Evolutionary conservation across 2,329 filamentous ascomycete genomes (phyloP), one percentile per base, ranked within the genome.

Genomic region (Rhexocercosporidium sp.): DNA sequence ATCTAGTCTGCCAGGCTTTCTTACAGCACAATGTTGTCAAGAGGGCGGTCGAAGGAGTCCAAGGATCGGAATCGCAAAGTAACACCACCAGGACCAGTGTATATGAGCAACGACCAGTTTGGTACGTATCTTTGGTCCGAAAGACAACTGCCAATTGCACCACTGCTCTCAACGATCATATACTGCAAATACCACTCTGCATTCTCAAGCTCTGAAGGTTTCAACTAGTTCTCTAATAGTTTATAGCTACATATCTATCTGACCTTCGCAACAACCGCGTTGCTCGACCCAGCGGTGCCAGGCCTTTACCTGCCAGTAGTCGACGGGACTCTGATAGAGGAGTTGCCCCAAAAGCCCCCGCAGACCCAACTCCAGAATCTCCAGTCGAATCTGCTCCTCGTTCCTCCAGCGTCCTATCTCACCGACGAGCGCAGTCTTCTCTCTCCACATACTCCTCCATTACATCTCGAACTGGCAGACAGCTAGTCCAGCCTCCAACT

Each of bases 251-350:
- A 68, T 94, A 93, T 78, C 85, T 94, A 41, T 84, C 89, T 72
- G 87, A 90, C 72, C 85, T 95, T 41, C 89, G 92, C 72, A 87
- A 85, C 72, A 91, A 86, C 78, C 88, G 90, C 61, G 82, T 88
- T 65, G 83, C 85, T 41, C 86, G 92, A 65, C 92, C 92, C 9
- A 90, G 88, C 65, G 91, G 92, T 69, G 90, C 91, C 59, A 85
- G 92, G 71, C 91, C 91, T 67, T 85, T 84, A 62, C 85, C 85
- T 34, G 81, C 81, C 70, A 79, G 78, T 66, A 79, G 73, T 18
- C 70, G 71, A 25, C 69, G 72, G 39, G 71, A 75, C 39, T 71
- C 72, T 53, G 67, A 71, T 29, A 69, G 66, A 88, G 84, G 73
- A 72, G 84, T 62, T 79, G 80, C 64, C 41, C 51, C 57, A 39